Evolutionary conservation across 2,329 filamentous ascomycete species (phyloP), one percentile per base, ranked within the genome.

Genomic region (Cercospora zeina): DNA sequence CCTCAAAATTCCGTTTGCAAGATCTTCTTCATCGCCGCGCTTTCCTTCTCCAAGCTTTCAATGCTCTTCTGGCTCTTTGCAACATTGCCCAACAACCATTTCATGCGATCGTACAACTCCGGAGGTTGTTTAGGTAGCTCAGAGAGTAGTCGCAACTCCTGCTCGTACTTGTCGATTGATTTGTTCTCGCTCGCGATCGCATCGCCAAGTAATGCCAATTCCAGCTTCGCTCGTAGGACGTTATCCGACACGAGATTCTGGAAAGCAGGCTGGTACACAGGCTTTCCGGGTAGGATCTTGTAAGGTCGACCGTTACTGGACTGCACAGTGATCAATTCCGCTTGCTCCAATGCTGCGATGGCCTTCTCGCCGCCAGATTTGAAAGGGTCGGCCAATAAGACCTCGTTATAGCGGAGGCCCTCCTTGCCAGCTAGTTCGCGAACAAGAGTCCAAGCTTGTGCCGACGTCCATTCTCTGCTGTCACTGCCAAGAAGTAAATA

Each of bases 381-480:
- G 77, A 96, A 96, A 0, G 90, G 83, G 59, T 89, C 86, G 3
- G 87, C 85, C 1, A 96, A 83, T 0, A 97, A 79, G 1, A 96
- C 81, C 71, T 96, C 89, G 75, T 96, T 93, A 80, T 96, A 97
- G 1, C 89, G 85, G 0, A 97, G 80, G 3, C 77, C 81, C 5
- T 88, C 85, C 10, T 85, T 79, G n/a, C 83, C 75, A 0, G 90
- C 88, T 13, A 99, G 85, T 31, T 85, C 81, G 72, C 90, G 93
- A 76, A 97, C 88, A 1, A 99, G 79, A 63, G 89, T 84, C 95
- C 95, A 97, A 0, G 91, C 93, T 78, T 97, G 95, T 72, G 95
- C 88, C 4, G 86, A 81, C 0, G 87, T 90, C 90, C 91, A 97
- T 58, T 84, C 84, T 31, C 84, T 83, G 42, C 81, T 78, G 2